Conservation (phyloP, 202 grass and related monocot species). For the Zoysia matrella region DNA sequence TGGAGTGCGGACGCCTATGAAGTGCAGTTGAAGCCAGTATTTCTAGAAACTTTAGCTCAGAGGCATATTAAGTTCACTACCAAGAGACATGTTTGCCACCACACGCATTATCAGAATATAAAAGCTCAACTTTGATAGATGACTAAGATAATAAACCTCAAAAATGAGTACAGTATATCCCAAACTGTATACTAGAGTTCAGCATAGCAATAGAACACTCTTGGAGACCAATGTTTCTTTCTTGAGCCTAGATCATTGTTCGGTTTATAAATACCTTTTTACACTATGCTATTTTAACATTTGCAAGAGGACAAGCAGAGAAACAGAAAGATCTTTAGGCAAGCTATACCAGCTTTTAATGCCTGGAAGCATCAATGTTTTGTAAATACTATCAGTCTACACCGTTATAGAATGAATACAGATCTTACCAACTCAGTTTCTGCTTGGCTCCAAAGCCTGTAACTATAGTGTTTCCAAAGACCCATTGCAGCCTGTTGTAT, state of each 20-base stretch:
- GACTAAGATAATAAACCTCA: constrained; percentile 15
- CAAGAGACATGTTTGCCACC: constrained; percentile 17
- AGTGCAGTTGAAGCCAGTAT: constrained; percentile 21
- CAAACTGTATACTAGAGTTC: neutral
- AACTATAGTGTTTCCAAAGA: too few relatives aligned
- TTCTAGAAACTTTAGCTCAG: constrained; percentile 17
- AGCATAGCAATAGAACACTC: neutral
- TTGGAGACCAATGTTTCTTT: neutral
- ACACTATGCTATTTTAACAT: neutral
- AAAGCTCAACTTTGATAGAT: neutral
- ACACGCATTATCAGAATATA: constrained; percentile 14
- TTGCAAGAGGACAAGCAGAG: neutral
- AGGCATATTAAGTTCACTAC: constrained; percentile 1
- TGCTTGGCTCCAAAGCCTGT: too few relatives aligned
- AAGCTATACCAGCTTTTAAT: neutral
- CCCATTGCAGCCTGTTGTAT: too few relatives aligned
- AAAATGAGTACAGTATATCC: constrained; percentile 7
- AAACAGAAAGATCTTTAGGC: neutral
- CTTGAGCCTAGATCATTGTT: neutral
- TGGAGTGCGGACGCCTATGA: neutral
- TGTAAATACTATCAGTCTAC: too few relatives aligned
- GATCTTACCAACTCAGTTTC: too few relatives aligned
- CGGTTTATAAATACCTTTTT: neutral
- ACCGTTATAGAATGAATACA: too few relatives aligned
- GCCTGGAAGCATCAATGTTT: too few relatives aligned